Conservation (phyloP, 805 yeast species). For the Cyberlindnera petersonii region DNA sequence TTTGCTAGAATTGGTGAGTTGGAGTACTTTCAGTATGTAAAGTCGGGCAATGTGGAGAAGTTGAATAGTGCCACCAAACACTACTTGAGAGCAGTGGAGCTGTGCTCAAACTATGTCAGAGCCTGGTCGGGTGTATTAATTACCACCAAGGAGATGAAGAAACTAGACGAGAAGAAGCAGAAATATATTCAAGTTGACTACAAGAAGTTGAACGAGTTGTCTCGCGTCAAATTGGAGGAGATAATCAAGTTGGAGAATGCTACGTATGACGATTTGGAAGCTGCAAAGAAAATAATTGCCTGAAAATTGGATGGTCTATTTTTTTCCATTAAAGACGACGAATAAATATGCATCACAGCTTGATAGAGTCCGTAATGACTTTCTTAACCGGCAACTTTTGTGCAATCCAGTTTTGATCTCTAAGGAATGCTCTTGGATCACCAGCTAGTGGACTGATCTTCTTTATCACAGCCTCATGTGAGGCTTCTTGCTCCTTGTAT, state of each 20-base stretch:
- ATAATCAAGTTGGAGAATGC: slow-evolving; percentile 18
- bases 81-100: slow-evolving; percentile 70
- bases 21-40: slow-evolving; percentile 18
- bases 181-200: slow-evolving; percentile 5
- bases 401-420: slow-evolving; percentile 88
- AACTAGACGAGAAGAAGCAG: slow-evolving; percentile 8
- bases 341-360: background rate
- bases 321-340: no score
- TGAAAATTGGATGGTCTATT: background rate
- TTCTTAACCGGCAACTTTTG: slow-evolving; percentile 48
- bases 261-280: slow-evolving; percentile 15
- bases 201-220: slow-evolving; percentile 8
- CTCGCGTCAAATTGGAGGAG: slow-evolving; percentile 13
- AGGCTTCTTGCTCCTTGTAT: slow-evolving; percentile 63
- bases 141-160: slow-evolving; percentile 30
- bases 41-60: slow-evolving; percentile 9
- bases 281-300: slow-evolving; percentile 19
- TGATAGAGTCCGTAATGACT: slow-evolving; percentile 10
- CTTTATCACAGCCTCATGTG: slow-evolving; percentile 43
- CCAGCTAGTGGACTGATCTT: slow-evolving; percentile 46
- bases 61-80: slow-evolving; percentile 35
- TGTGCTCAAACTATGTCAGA: slow-evolving; percentile 62
- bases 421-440: slow-evolving; percentile 63
- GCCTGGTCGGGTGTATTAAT: slow-evolving; percentile 70
- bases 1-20: slow-evolving; percentile 63